These are phyloP conservation scores for Amanita jacksonii DNA, from an alignment of 768 basidiomycete species.

Conservation along the genomic window DNA sequence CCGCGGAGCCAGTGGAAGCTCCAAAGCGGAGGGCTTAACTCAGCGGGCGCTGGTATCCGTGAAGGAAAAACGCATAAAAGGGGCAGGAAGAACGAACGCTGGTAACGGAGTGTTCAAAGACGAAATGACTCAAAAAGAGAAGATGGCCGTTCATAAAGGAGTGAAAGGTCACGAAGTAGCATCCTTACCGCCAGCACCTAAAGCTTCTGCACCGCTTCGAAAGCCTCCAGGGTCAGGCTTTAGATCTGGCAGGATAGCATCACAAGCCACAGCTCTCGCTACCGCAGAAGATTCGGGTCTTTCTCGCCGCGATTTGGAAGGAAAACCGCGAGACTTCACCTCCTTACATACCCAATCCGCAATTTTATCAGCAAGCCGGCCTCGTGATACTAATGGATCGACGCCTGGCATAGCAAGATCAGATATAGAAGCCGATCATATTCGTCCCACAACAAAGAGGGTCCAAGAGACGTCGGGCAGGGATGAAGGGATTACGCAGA, in stretches of 20 bases:
- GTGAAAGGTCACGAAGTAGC: neutral
- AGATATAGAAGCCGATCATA: neutral
- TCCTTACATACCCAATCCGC: neutral
- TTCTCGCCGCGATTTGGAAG: neutral
- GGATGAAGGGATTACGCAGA: neutral
- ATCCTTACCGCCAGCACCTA: neutral
- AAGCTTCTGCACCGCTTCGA: slow-evolving; percentile 1
- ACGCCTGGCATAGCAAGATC: neutral
- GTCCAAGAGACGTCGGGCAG: neutral
- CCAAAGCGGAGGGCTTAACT: neutral
- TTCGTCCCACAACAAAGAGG: neutral
- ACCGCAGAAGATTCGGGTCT: slow-evolving; percentile 3
- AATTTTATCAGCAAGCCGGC: neutral
- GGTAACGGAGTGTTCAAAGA: neutral
- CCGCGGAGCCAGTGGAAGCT: neutral
- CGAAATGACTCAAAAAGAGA: neutral
- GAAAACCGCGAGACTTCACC: neutral
- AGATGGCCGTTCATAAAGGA: neutral
- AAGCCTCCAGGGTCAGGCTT: slow-evolving; percentile 43
- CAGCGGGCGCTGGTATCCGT: neutral
- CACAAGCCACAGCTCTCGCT: slow-evolving; percentile 12
- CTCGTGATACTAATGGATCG: neutral
- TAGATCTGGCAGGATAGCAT: slow-evolving; percentile 25
- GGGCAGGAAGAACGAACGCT: neutral
- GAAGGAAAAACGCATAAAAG: slow-evolving; percentile 3